phyloP scores from a whole-genome alignment of 2,329 filamentous ascomycete genomes.

The Neofusicoccum ribis region DNA sequence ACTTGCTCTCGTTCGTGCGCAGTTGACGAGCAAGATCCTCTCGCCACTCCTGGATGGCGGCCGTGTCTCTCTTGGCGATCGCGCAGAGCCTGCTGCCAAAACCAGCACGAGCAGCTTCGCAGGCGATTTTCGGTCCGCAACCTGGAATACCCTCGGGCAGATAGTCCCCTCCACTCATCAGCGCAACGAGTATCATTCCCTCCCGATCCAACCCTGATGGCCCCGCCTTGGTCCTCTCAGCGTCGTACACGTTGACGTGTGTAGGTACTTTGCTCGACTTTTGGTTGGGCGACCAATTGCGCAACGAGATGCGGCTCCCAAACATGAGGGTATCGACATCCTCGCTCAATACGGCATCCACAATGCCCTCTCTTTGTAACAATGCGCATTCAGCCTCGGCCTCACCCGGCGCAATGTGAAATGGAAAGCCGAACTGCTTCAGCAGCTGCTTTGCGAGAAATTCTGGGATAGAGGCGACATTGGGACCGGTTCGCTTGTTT shows the following conservation, averaged over 20 bases:
- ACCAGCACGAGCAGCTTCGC: conserved; percentile 83
- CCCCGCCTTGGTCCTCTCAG: conserved; percentile 54
- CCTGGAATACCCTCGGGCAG: conserved; percentile 82
- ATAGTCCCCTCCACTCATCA: conserved; percentile 97
- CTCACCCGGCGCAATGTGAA: conserved; percentile 87
- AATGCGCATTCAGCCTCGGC: conserved; percentile 94
- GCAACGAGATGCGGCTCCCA: conserved; percentile 74
- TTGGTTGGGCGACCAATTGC: conserved; percentile 79
- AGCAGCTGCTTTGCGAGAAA: conserved; percentile 82
- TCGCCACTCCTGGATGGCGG: conserved; percentile 68
- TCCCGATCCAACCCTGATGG: conserved; percentile 70
- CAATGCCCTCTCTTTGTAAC: conserved; percentile 70
- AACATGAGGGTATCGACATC: conserved; percentile 99
- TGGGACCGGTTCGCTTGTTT: conserved; percentile 68
- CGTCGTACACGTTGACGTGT: conserved; percentile 81
- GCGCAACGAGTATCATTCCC: conserved; percentile 89
- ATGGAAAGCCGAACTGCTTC: conserved; percentile 78
- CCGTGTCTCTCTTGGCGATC: conserved; percentile 60
- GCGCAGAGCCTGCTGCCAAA: conserved; percentile 76
- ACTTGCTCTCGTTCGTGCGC: conserved; percentile 76
- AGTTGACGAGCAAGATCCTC: conserved; percentile 72
- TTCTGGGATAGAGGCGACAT: conserved; percentile 66
- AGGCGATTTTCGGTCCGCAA: conserved; percentile 84
- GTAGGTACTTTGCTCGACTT: conserved; percentile 68
- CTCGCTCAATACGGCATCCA: conserved; percentile 92